A percentile compares a stretch with the other conserved stretches of the same genome.
These are phyloP conservation scores for Sicyos edulis DNA, from an alignment of 306 rosid species.

Conservation along the genomic window DNA sequence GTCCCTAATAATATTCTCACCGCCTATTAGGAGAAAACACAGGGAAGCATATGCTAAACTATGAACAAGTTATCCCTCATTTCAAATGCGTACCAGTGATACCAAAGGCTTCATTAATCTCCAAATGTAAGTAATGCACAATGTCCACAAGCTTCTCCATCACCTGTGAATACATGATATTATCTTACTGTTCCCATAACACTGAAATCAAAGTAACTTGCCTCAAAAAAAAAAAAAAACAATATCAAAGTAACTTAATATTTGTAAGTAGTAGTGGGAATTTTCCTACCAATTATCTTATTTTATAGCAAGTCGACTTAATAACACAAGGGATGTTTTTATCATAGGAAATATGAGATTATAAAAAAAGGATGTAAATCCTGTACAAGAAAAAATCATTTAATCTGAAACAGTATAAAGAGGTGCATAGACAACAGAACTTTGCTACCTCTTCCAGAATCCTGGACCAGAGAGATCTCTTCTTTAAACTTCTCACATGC, in stretches of 20 bases:
- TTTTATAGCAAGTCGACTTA: too few relatives aligned
- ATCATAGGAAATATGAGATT: too few relatives aligned
- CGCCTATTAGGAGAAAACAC: not conserved
- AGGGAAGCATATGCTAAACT: not conserved
- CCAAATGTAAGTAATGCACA: constrained; percentile 77
- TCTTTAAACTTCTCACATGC: constrained; percentile 87
- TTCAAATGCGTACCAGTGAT: constrained; percentile 62
- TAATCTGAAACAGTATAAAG: too few relatives aligned
- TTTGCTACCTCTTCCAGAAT: constrained; percentile 92
- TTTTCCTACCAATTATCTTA: not conserved
- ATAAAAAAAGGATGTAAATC: too few relatives aligned
- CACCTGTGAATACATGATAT: constrained; percentile 54
- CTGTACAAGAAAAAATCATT: too few relatives aligned
- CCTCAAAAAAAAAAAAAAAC: too few relatives aligned
- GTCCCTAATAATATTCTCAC: not conserved
- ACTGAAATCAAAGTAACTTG: too few relatives aligned
- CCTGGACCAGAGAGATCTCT: constrained; percentile 91
- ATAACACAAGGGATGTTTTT: too few relatives aligned
- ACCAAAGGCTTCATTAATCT: constrained; percentile 88
- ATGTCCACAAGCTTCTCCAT: constrained; percentile 92
- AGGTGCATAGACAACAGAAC: not conserved
- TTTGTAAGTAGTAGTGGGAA: not conserved
- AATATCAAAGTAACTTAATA: not conserved
- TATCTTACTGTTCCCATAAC: constrained; percentile 16
- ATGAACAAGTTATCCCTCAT: constrained; percentile 15